Evolutionary conservation across 139 green algal species (phyloP).

Genomic region (Chlamydomonas eustigma): DNA sequence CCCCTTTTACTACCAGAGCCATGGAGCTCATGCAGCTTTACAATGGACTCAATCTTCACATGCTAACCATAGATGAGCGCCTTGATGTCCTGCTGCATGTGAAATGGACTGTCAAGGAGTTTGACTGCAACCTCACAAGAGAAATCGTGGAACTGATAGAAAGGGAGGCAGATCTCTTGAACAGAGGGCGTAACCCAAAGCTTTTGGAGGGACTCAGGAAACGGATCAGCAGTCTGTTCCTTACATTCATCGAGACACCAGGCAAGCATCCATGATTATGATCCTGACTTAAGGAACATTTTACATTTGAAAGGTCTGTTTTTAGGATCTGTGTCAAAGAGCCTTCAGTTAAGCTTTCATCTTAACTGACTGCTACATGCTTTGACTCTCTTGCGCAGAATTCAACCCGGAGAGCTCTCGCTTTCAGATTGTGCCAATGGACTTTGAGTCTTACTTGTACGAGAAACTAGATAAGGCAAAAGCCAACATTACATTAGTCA

Average conservation of each 20-base stretch:
- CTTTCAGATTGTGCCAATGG: conserved; percentile 44
- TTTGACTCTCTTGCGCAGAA: conserved; percentile 37
- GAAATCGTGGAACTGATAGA: conserved; percentile 82
- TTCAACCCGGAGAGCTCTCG: conserved; percentile 61
- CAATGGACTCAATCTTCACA: conserved; percentile 55
- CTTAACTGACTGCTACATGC: too few relatives aligned
- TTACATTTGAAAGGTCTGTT: too few relatives aligned
- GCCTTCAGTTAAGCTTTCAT: too few relatives aligned
- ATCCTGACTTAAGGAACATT: too few relatives aligned
- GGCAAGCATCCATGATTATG: too few relatives aligned
- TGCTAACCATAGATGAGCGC: conserved; percentile 66
- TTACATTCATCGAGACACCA: conserved; percentile 74
- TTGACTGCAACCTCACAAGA: conserved; percentile 73
- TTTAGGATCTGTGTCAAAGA: too few relatives aligned
- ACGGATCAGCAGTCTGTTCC: conserved; percentile 68
- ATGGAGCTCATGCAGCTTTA: conserved; percentile 77
- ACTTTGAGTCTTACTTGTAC: conserved; percentile 45
- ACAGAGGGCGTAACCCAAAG: conserved; percentile 40
- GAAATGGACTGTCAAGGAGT: conserved; percentile 81
- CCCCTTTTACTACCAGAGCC: conserved; percentile 72
- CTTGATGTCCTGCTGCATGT: conserved; percentile 85
- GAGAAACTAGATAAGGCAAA: conserved; percentile 31
- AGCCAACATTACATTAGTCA: not conserved
- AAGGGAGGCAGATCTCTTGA: conserved; percentile 81
- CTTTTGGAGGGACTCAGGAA: conserved; percentile 71